Conservation (phyloP, 805 yeast genomes). For the Ogataea siamensis region DNA sequence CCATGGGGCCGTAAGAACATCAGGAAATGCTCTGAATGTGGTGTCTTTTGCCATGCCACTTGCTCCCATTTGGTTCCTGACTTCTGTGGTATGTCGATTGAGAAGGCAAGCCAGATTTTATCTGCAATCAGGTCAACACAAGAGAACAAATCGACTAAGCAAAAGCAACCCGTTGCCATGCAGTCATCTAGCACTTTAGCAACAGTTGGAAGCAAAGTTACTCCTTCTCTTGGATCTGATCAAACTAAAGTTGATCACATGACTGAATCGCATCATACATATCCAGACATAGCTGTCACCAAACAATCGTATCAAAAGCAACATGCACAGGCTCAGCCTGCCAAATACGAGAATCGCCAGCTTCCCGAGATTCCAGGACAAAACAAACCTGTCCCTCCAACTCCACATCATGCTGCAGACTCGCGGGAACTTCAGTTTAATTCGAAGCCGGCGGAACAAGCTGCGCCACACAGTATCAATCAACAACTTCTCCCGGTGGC, state of each 20-base stretch:
- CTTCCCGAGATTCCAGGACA: constrained; percentile 20
- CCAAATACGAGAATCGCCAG: constrained; percentile 17
- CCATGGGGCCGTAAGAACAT: constrained; percentile 95
- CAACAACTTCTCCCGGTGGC: background rate
- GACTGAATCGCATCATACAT: constrained; percentile 12
- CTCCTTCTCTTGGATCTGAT: constrained; percentile 10
- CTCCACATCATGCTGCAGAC: constrained; percentile 14
- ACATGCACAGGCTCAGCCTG: constrained; percentile 7
- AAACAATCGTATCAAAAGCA: constrained; percentile 15
- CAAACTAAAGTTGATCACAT: constrained; percentile 10
- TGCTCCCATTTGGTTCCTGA: constrained; percentile 97
- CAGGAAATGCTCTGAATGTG: constrained; percentile 90
- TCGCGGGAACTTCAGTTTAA: too few species aligned
- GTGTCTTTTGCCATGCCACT: constrained; percentile 87
- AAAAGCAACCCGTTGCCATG: constrained; percentile 3
- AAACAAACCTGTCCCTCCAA: constrained; percentile 11
- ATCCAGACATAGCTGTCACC: constrained; percentile 30
- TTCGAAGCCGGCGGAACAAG: too few species aligned
- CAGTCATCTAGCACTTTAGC: constrained; percentile 19
- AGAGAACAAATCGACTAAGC: constrained; percentile 28
- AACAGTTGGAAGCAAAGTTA: constrained; percentile 10
- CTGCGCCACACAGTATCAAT: background rate
- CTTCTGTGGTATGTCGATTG: constrained; percentile 98
- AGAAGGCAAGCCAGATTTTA: constrained; percentile 86
- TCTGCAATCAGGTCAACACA: constrained; percentile 78